These are phyloP conservation scores for Orychophragmus violaceus DNA, from an alignment of 345 rosid species.

Conservation along the genomic window DNA sequence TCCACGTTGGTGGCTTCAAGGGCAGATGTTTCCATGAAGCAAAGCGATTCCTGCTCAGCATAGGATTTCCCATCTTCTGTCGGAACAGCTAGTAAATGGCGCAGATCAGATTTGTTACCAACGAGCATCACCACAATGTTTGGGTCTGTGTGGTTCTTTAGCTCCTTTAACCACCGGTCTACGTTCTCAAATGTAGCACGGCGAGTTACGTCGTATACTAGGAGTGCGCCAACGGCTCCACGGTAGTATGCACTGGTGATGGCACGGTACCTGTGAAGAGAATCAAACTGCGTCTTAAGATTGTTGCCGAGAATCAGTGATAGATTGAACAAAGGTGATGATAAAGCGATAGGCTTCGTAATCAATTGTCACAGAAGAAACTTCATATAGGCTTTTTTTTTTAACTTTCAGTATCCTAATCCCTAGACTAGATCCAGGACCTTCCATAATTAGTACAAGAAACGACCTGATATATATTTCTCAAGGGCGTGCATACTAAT, in stretches of 20 bases:
- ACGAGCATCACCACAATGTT: slow-evolving; percentile 70
- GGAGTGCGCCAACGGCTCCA: slow-evolving; percentile 68
- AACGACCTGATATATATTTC: background rate
- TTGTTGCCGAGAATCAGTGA: background rate
- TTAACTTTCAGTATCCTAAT: background rate
- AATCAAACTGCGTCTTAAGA: background rate
- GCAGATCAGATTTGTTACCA: slow-evolving; percentile 62
- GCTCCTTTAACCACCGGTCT: slow-evolving; percentile 64
- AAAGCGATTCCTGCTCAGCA: slow-evolving; percentile 56
- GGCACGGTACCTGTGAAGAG: slow-evolving; percentile 49
- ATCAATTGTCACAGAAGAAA: background rate
- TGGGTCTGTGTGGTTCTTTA: slow-evolving; percentile 60
- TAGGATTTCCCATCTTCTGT: slow-evolving; percentile 55
- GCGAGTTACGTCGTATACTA: slow-evolving; percentile 61
- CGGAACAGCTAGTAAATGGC: slow-evolving; percentile 59
- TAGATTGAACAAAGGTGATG: background rate
- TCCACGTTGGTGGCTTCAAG: slow-evolving; percentile 59
- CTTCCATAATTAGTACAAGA: background rate
- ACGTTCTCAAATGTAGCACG: slow-evolving; percentile 64
- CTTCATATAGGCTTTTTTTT: background rate
- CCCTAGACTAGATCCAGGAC: background rate
- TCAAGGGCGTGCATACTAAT: background rate
- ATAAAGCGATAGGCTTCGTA: background rate
- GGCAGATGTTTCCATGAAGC: slow-evolving; percentile 70
- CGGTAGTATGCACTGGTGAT: slow-evolving; percentile 73